Evolutionary conservation across 2,329 filamentous ascomycete species (phyloP).

Genomic region (Teratosphaeria destructans): DNA sequence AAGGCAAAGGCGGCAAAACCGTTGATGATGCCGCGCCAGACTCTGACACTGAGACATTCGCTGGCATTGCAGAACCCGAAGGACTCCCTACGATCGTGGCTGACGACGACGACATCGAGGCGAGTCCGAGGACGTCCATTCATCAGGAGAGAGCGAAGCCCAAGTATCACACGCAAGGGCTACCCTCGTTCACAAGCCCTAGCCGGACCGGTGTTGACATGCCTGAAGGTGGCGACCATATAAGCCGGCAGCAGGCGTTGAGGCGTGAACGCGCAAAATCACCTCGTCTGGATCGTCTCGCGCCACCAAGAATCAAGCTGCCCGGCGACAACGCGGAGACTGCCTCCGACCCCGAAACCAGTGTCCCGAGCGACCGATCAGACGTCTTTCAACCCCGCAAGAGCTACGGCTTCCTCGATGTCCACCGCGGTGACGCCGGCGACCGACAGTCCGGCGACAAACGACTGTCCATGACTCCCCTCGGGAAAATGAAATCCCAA

Average conservation of each 20-base stretch:
- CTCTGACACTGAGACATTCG: slow-evolving; percentile 36
- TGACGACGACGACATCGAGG: slow-evolving; percentile 20
- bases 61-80: slow-evolving; percentile 37
- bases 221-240: slow-evolving; percentile 27
- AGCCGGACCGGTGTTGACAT: slow-evolving; percentile 12
- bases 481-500: neutral
- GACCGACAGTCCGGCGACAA: neutral
- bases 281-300: slow-evolving; percentile 34
- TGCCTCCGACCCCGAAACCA: neutral
- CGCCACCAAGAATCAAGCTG: slow-evolving; percentile 43
- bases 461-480: neutral
- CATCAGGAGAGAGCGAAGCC: slow-evolving; percentile 27
- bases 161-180: slow-evolving; percentile 33
- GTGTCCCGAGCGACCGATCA: slow-evolving; percentile 11
- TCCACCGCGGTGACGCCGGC: neutral
- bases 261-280: slow-evolving; percentile 30
- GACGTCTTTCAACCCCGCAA: slow-evolving; percentile 9
- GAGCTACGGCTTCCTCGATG: slow-evolving; percentile 15
- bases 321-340: slow-evolving; percentile 26
- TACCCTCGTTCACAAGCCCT: slow-evolving; percentile 44
- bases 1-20: slow-evolving; percentile 34
- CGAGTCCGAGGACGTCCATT: slow-evolving; percentile 27
- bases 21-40: slow-evolving; percentile 23
- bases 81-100: neutral
- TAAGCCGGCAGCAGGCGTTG: slow-evolving; percentile 31